Evolutionary conservation across 2,329 filamentous ascomycete genomes (phyloP).

Genomic region (Dichotomopilus funicola): DNA sequence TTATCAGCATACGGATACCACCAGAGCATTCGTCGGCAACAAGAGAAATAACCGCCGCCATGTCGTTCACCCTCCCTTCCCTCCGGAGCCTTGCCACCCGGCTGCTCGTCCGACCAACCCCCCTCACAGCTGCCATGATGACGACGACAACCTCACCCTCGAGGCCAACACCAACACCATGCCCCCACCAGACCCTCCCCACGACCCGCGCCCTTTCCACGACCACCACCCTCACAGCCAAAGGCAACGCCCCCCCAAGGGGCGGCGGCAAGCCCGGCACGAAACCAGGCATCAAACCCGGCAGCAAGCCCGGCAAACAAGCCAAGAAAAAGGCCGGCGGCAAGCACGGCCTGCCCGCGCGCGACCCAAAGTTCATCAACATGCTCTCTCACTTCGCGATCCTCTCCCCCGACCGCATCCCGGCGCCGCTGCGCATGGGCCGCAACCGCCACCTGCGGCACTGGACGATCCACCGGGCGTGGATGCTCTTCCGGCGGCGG

Average conservation of each 20-base stretch:
- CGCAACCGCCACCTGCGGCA: constrained; percentile 84
- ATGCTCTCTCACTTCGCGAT: constrained; percentile 30
- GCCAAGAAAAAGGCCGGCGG: background rate
- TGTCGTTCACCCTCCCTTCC: constrained; percentile 16
- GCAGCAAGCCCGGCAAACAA: background rate
- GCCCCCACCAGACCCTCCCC: no score
- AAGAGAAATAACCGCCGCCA: constrained; percentile 2
- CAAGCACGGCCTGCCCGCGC: constrained; percentile 14
- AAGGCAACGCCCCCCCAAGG: background rate
- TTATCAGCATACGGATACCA: background rate
- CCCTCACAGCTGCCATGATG: background rate
- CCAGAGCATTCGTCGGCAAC: background rate
- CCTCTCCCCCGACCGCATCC: constrained; percentile 29
- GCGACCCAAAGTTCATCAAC: constrained; percentile 30
- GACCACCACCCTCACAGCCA: constrained; percentile 1
- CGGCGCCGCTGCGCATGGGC: constrained; percentile 74
- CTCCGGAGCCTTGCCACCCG: constrained; percentile 19
- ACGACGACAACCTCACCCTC: background rate
- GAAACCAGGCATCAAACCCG: background rate
- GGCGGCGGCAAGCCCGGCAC: background rate
- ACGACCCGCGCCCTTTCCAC: constrained; percentile 11
- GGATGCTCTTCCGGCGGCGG: constrained; percentile 71
- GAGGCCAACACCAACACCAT: constrained; percentile 6
- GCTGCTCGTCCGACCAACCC: constrained; percentile 10
- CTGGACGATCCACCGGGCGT: constrained; percentile 98